phyloP scores from a whole-genome alignment of 2,329 filamentous ascomycete species.

The Escovopsis sp. region DNA sequence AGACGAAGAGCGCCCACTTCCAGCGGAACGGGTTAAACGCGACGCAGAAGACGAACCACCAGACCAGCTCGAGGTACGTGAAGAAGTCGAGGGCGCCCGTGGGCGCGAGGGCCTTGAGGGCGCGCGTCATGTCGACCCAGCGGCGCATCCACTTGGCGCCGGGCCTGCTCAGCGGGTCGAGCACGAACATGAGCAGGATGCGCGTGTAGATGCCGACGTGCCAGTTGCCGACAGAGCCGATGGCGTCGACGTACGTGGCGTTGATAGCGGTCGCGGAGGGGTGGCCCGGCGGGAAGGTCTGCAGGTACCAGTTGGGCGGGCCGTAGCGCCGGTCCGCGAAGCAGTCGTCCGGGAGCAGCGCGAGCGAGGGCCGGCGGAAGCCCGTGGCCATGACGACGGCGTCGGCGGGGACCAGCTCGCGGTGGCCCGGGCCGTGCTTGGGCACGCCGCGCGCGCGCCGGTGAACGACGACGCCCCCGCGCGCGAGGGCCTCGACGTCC shows the following conservation, averaged over 20 bases:
- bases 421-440: slow-evolving; percentile 56
- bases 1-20: slow-evolving; percentile 80
- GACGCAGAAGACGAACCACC: slow-evolving; percentile 74
- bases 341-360: slow-evolving; percentile 58
- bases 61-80: slow-evolving; percentile 70
- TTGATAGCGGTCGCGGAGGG: slow-evolving; percentile 68
- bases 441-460: slow-evolving; percentile 57
- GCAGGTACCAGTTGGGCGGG: slow-evolving; percentile 79
- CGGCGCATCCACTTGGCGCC: slow-evolving; percentile 61
- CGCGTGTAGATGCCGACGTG: slow-evolving; percentile 84
- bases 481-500: slow-evolving; percentile 54
- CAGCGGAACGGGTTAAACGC: slow-evolving; percentile 72
- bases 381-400: slow-evolving; percentile 75
- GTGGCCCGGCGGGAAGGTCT: slow-evolving; percentile 66
- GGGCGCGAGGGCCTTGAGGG: slow-evolving; percentile 59
- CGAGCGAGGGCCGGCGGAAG: slow-evolving; percentile 57
- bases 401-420: slow-evolving; percentile 54
- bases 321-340: slow-evolving; percentile 55
- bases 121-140: slow-evolving; percentile 73
- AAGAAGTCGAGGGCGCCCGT: slow-evolving; percentile 78
- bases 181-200: slow-evolving; percentile 72
- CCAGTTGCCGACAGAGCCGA: slow-evolving; percentile 73
- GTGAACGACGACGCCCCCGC: slow-evolving; percentile 54
- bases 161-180: slow-evolving; percentile 62
- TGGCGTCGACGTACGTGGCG: slow-evolving; percentile 65